Conservation (phyloP, 2,329 filamentous ascomycete genomes). For the Aspergillus brunneoviolaceus region DNA sequence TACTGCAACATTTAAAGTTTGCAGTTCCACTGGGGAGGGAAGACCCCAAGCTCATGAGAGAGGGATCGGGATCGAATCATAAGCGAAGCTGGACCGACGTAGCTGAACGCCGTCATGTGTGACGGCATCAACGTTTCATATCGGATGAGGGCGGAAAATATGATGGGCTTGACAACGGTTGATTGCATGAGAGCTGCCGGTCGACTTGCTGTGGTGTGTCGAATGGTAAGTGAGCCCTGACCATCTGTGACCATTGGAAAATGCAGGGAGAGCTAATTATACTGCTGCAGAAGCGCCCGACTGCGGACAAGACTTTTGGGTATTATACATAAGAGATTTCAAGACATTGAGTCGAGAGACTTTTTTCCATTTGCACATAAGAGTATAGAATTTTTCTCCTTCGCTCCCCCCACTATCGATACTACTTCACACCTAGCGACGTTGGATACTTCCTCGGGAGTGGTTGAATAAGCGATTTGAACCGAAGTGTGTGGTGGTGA, state of each 20-base stretch:
- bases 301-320: neutral
- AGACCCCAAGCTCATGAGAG: neutral
- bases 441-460: no score
- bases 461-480: neutral
- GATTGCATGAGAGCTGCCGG: neutral
- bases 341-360: no score
- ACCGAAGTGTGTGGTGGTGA: slow-evolving; percentile 18
- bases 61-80: neutral
- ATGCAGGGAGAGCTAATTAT: neutral
- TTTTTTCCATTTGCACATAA: no score
- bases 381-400: neutral
- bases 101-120: slow-evolving; percentile 7
- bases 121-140: slow-evolving; percentile 22
- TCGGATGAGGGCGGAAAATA: slow-evolving; percentile 18
- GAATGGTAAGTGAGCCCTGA: neutral
- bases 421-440: neutral
- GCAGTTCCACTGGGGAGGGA: neutral
- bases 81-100: neutral
- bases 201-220: neutral
- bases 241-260: neutral
- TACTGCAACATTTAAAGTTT: slow-evolving; percentile 5
- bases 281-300: slow-evolving; percentile 4
- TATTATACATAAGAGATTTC: neutral
- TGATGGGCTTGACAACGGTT: slow-evolving; percentile 1
- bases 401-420: neutral